phyloP scores from a whole-genome alignment of 257 asterid species.

The Eucommia ulmoides region DNA sequence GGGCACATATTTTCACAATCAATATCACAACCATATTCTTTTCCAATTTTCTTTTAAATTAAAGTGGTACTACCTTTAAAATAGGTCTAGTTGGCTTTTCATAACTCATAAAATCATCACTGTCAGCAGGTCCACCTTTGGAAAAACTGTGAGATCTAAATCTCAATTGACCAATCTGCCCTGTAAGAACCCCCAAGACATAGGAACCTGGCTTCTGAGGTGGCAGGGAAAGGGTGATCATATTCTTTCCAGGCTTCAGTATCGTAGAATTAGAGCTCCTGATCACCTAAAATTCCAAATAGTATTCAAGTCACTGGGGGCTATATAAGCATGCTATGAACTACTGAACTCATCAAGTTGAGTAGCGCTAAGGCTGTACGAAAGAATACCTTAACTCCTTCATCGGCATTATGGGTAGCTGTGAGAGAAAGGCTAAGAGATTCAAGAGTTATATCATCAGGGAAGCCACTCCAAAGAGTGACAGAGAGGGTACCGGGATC shows the following conservation, averaged over 20 bases:
- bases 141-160: constrained; percentile 98
- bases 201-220: constrained; percentile 98
- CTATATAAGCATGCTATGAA: constrained; percentile 3
- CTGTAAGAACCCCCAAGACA: constrained; percentile 93
- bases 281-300: constrained; percentile 49
- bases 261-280: constrained; percentile 69
- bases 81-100: constrained; percentile 96
- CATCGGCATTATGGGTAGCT: constrained; percentile 80
- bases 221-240: constrained; percentile 60
- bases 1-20: neutral
- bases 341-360: constrained; percentile 12
- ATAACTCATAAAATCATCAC: constrained; percentile 93
- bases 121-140: constrained; percentile 86
- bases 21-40: neutral
- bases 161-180: constrained; percentile 91
- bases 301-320: too few relatives aligned
- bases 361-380: constrained; percentile 4
- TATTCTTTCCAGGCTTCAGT: constrained; percentile 79
- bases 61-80: constrained; percentile 92
- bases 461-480: constrained; percentile 92
- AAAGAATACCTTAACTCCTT: constrained; percentile 83
- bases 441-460: constrained; percentile 92
- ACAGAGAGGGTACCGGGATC: constrained; percentile 91
- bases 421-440: constrained; percentile 81
- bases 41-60: neutral